Evolutionary conservation across 495 filamentous ascomycete genomes (phyloP).

Genomic region (Sordaria brevicollis): DNA sequence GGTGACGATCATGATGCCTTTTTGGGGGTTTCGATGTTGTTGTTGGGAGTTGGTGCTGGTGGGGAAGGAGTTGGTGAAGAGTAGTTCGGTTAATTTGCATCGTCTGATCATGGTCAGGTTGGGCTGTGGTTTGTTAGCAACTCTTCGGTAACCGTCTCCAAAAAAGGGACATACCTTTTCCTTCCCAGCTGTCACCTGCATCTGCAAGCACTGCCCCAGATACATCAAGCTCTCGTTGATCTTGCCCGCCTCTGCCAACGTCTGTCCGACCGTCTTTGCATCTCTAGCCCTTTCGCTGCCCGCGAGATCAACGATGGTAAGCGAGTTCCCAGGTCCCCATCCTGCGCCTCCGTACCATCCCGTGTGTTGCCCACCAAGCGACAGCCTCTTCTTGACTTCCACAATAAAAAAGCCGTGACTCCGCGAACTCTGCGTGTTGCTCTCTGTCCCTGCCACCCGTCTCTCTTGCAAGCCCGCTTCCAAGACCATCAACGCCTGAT

Average conservation of each 20-base stretch:
- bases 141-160: too few species aligned
- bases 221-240: conserved; percentile 99
- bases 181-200: conserved; percentile 70
- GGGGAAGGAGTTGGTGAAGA: conserved; percentile 93
- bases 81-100: conserved; percentile 90
- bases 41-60: conserved; percentile 40
- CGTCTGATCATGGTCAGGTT: conserved; percentile 85
- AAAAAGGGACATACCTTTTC: conserved; percentile 54
- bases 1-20: conserved; percentile 91
- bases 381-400: conserved; percentile 73
- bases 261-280: conserved; percentile 86
- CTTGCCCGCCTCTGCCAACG: conserved; percentile 88
- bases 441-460: conserved; percentile 79
- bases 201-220: conserved; percentile 90
- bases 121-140: conserved; percentile 37
- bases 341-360: conserved; percentile 31
- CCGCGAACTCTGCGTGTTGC: conserved; percentile 77
- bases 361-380: conserved; percentile 33
- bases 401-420: conserved; percentile 96
- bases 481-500: conserved; percentile 82
- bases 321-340: conserved; percentile 71
- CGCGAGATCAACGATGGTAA: conserved; percentile 89
- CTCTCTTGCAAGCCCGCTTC: conserved; percentile 84
- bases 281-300: conserved; percentile 88
- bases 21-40: conserved; percentile 53